phyloP scores from a whole-genome alignment of 345 rosid species.

The Aegle marmelos region DNA sequence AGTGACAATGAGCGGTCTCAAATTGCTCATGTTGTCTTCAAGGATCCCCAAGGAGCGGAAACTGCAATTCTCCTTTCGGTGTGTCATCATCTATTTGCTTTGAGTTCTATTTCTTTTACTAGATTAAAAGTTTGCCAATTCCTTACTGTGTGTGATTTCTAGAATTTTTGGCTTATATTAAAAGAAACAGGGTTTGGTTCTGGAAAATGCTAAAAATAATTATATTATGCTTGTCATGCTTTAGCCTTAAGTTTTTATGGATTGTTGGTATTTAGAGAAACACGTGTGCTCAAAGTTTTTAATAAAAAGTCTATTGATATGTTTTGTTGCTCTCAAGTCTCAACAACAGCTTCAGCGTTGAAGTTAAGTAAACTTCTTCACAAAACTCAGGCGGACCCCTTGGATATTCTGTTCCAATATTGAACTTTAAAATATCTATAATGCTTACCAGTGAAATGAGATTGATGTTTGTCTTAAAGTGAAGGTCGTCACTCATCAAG shows the following conservation, averaged over 20 bases:
- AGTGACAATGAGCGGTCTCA: slow-evolving; percentile 61
- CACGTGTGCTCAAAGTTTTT: background rate
- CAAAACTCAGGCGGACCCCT: background rate
- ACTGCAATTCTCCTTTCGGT: slow-evolving; percentile 92
- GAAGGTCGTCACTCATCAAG: background rate
- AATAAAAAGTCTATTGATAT: background rate
- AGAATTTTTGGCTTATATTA: background rate
- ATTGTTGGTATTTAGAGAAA: background rate
- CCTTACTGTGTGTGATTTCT: background rate
- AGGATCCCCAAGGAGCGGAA: slow-evolving; percentile 83
- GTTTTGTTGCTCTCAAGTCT: background rate
- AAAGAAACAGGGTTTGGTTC: background rate
- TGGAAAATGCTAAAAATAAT: background rate
- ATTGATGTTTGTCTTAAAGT: background rate
- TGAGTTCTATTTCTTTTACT: background rate
- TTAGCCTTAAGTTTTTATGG: background rate
- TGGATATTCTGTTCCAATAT: background rate
- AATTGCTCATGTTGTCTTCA: slow-evolving; percentile 78
- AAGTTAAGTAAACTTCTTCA: background rate
- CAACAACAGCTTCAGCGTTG: background rate
- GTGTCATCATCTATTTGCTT: slow-evolving; percentile 11
- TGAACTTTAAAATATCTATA: background rate
- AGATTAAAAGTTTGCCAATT: background rate
- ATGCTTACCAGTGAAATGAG: background rate
- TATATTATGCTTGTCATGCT: background rate